These are phyloP conservation scores for Antitrichia curtipendula DNA, from an alignment of 225 moss, liverwort and hornwort species.

Conservation along the genomic window DNA sequence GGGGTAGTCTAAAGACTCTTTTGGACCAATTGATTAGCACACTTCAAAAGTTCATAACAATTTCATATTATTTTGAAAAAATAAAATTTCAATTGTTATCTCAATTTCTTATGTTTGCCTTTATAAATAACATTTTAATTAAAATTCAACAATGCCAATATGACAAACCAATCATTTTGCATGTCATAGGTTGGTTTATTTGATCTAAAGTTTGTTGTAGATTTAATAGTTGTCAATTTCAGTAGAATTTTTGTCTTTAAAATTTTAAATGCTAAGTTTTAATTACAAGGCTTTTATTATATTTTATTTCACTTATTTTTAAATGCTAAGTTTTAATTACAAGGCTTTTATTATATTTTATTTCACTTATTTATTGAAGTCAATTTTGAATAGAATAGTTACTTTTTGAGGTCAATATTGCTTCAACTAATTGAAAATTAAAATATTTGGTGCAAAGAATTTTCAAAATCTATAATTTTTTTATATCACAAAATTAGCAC, in stretches of 20 bases:
- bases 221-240: background rate
- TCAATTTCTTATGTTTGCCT: background rate
- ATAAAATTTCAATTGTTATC: background rate
- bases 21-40: fast-evolving
- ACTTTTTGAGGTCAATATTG: background rate
- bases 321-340: no score
- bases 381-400: background rate
- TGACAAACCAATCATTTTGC: background rate
- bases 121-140: no score
- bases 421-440: background rate
- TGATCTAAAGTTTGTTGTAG: background rate
- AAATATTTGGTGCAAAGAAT: background rate
- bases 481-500: background rate
- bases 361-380: background rate
- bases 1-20: background rate
- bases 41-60: background rate
- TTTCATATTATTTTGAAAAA: background rate
- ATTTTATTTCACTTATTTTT: no score
- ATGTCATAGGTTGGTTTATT: background rate
- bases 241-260: background rate
- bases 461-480: background rate
- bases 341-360: background rate
- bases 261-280: no score
- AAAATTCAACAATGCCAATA: no score
- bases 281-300: no score